Base-by-base conservation (phyloP, 345 rosid genomes). In the Salix brachista region DNA sequence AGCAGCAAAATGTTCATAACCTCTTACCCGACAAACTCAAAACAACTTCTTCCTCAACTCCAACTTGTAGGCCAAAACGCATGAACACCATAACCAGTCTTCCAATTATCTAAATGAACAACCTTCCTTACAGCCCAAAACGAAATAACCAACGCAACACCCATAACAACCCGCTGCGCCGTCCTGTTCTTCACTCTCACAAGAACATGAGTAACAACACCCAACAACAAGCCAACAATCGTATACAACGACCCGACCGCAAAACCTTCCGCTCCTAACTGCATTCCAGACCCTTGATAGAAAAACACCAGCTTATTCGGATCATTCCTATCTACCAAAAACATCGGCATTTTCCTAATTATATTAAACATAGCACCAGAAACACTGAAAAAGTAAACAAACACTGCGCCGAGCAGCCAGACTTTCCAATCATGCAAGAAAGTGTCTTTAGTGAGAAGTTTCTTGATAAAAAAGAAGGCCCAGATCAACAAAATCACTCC, bases 271-370 rank as follows among this genome's bases (percentile, higher is more conserved):
- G 90, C 94, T 17, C 97, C 97, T 65, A 93, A 85, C 84, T 93
- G 97, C 96, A 91, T 89, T 65, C 97, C 96, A 0, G 96, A 88
- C 30, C 96, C 97, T 79, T 91, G 92, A 82, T 91, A 89, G 69
- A 93, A 91, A 86, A 89, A 93, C 36, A 93, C 76, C 16, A 93
- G 80, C 89, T 88, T 90, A 65, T 30, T 83, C 0, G 93, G 93
- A 61, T 92, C 97, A 16, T 89, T 88, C 78, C 92, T 85, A 70
- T 92, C 97, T 8, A 75, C 85, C 72, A 90, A 44, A 71, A 91
- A 91, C 93, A 93, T 86, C 3, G 97, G 97, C 94, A 90, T 89
- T 77, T 91, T 91, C 78, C 94, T 83, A 44, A 93, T 93, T 2
- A 93, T 91, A 77, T 88, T 93, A 41, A 87, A 90, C 97, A 93